Base-by-base conservation (phyloP, 352 stramenopile genomes). In the Peronospora farinosa region DNA sequence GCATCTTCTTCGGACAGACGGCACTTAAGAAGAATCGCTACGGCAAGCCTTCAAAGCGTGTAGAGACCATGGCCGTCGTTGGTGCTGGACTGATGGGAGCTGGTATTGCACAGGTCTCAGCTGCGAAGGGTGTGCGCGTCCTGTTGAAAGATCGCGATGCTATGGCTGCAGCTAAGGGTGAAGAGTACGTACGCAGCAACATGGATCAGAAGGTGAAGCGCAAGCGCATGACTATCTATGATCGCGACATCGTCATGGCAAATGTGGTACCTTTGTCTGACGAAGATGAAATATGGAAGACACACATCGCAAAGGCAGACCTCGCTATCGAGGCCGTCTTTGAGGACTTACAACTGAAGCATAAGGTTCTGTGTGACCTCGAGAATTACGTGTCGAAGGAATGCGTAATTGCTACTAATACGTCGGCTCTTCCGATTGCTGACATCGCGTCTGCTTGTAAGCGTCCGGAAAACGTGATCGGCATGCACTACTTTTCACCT, bases 401-500 rank as follows among this genome's bases (percentile, higher is more conserved):
- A 68, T 96, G 86, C 51, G 85, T 99, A 17, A 95, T 99, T 68
- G 96, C 96, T 1, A 98, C 95, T 31, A 99, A 99, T 74, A 99
- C 96, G 28, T 98, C 88, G 30, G 96, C 95, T 11, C 92, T 99
- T 52, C 94, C 95, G 13, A 97, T 99, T 57, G 83, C 74, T 7
- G 86, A 97, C 46, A 98, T 99, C 60, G 96, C 95, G 21, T 71
- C 72, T 41, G 72, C 74, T 6, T 84, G 69, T 60, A 86, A 85
- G 56, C 78, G 78, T 7, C 89, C 88, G 11, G 72, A 97, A 58
- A 95, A 95, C 46, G 82, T 97, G 13, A 93, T 99, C 19, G 96
- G 96, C 40, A 98, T 99, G 95, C 96, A 99, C 77, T 99, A 98
- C 74, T 99, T 99, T 68, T 97, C 83, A 23, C 96, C 96, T 21